phyloP scores from a whole-genome alignment of 495 filamentous ascomycete genomes.

The Penicillium lagena region DNA sequence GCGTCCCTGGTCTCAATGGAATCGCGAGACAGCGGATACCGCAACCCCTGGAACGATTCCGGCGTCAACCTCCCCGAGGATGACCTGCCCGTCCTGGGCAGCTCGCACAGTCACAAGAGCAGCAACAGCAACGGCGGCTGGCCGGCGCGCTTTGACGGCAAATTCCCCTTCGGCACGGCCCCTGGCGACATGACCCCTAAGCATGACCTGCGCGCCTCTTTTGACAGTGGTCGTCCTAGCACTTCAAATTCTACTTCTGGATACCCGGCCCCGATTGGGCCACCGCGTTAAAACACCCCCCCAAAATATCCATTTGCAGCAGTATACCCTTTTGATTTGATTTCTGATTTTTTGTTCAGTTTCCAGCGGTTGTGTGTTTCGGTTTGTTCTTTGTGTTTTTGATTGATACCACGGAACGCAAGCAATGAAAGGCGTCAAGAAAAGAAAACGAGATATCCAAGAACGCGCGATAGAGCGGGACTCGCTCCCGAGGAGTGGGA shows the following conservation, averaged over 20 bases:
- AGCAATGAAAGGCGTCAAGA: constrained; percentile 25
- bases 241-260: constrained; percentile 93
- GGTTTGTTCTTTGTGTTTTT: constrained; percentile 18
- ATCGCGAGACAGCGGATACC: constrained; percentile 83
- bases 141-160: constrained; percentile 55
- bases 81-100: constrained; percentile 59
- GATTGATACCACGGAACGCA: constrained; percentile 42
- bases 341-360: constrained; percentile 18
- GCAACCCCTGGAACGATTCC: constrained; percentile 95
- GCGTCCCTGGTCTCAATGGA: constrained; percentile 91
- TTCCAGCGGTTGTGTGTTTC: constrained; percentile 16
- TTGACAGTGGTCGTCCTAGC: constrained; percentile 84
- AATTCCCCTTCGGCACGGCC: constrained; percentile 61
- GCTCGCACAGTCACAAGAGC: constrained; percentile 48
- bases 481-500: neutral
- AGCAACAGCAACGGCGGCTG: constrained; percentile 57
- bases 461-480: constrained; percentile 20
- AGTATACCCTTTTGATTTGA: constrained; percentile 50
- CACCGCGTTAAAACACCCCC: constrained; percentile 60
- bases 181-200: constrained; percentile 77
- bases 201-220: constrained; percentile 72
- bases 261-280: constrained; percentile 86
- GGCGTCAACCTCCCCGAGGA: constrained; percentile 90
- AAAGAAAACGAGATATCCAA: constrained; percentile 32
- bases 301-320: constrained; percentile 52